Base-by-base conservation (phyloP, 768 basidiomycete species). In the Calocera viscosa region DNA sequence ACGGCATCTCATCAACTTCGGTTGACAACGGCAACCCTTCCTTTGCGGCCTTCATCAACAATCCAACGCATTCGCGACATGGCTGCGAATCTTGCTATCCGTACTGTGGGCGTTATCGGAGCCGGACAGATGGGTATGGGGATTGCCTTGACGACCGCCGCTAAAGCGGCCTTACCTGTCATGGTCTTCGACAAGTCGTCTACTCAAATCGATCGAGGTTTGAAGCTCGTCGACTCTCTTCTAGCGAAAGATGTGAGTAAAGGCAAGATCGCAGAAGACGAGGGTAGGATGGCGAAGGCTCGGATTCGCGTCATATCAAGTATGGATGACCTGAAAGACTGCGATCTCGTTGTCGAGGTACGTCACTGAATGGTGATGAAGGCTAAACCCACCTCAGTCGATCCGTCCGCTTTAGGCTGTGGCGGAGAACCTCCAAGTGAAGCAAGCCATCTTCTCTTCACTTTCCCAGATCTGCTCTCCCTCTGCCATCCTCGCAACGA, bases 341-440 rank as follows among this genome's bases (percentile, higher is more conserved):
- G 86, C 8, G 93, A 95, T 73, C 87, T 97, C 84, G 90, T 92
- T 49, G 80, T 97, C 63, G 94, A 97, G 84, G 91, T 88, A 68
- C 66, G 81, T 49, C 1, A 22, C n/a, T 35, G 33, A 26, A 7
- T 22, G 30, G 24, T 34, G 49, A 5, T 65, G 12, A 28, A 33
- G 22, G 16, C 14, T 17, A 24, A 19, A 38, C 1, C 26, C 19
- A 63, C 24, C 38, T 34, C 32, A 28, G n/a, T 22, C 28, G 28
- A 63, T 33, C n/a, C 33, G 39, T 16, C 60, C n/a, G 49, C 39
- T 17, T 17, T 19, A 94, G 87, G 95, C 94, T 0, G 92, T 90
- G 0, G 90, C 92, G 1, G 94, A 98, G 76, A 84, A 86, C 43
- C 78, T 94, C 24, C 74, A 82, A 1, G 77, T 96, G 33, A 98